A percentile compares a stretch with the other conserved stretches of the same genome.
Conservation (phyloP, 176 grass and related monocot genomes). For the Bothriochloa decipiens region DNA sequence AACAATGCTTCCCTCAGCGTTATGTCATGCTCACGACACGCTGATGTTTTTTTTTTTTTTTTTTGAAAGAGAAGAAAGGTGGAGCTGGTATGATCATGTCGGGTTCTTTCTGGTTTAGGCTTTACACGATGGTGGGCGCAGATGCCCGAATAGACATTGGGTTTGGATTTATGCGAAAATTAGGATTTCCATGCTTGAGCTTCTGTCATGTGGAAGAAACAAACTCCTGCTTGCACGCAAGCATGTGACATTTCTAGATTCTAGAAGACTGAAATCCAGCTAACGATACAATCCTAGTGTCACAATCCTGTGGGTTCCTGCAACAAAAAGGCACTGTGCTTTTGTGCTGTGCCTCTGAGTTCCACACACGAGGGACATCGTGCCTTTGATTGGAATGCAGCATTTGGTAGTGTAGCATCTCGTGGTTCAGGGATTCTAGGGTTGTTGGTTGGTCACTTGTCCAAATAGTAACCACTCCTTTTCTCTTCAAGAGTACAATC, state of each 20-base stretch:
- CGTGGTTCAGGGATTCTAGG: slow-evolving; percentile 24
- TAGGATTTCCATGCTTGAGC: background rate
- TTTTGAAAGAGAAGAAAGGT: background rate
- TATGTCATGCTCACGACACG: slow-evolving; percentile 29
- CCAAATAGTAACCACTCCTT: slow-evolving; percentile 23
- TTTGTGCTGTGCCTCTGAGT: background rate
- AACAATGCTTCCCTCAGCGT: background rate
- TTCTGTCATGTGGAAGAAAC: slow-evolving; percentile 1
- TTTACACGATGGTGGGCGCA: slow-evolving; percentile 1
- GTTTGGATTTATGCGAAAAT: slow-evolving; percentile 9
- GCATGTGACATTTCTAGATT: slow-evolving; percentile 1
- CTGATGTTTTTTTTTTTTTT: background rate
- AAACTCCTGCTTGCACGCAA: background rate
- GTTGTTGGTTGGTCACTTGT: slow-evolving; percentile 43
- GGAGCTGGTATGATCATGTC: background rate
- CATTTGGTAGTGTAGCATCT: slow-evolving; percentile 18
- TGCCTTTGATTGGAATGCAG: slow-evolving; percentile 8
- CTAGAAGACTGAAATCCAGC: slow-evolving; percentile 21
- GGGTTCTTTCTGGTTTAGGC: slow-evolving; percentile 26
- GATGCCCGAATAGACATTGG: background rate
- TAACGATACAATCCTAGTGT: background rate
- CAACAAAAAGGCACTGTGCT: background rate
- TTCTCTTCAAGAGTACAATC: background rate
- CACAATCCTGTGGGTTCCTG: slow-evolving; percentile 10
- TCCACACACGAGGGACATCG: slow-evolving; percentile 1